Base-by-base conservation (phyloP, 768 basidiomycete species). In the Tulasnella sp. region DNA sequence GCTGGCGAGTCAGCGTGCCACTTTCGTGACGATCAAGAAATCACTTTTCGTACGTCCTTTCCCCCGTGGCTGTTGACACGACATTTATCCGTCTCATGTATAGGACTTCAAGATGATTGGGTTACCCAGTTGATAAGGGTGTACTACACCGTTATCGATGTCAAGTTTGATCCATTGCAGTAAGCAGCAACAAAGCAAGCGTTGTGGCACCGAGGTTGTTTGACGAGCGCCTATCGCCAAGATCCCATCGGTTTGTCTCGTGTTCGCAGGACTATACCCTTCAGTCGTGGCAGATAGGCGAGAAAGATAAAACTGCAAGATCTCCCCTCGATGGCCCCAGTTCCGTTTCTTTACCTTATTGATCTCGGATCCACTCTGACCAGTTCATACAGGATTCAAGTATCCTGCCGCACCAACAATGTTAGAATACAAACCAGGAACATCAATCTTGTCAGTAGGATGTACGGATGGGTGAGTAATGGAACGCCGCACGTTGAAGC, bases 81-180 rank as follows among this genome's bases (percentile, higher is more conserved):
- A 1, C 3, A 9, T 25, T 21, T 29, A 48, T 1, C 3, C n/a
- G 27, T 8, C 45, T n/a, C n/a, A 9, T 12, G 6, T 21, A 48
- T 8, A 48, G 45, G 1, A 8, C 17, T 48, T 48, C 27, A 21
- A 23, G 2, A 14, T 11, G 25, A 27, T 32, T 6, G 25, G 19
- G 27, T 1, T 32, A 48, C 6, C 27, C 27, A 23, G 45, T 14
- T 4, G 25, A 32, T 48, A n/a, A 21, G 45, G 25, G 45, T 48
- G 6, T 46, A 58, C 17, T 58, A 49, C 36, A 58, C 49, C 32
- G 34, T 58, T 11, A 39, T 25, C 2, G 46, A 49, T 40, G 57
- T 51, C 15, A 58, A 58, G n/a, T 58, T 58, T 49, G 46, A 58
- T 21, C 57, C 57, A 11, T 9, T 50, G 25, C 17, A 36, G 57